Evolutionary conservation across 441 rosid genomes (phyloP).

Genomic region (Pelargonium australe): DNA sequence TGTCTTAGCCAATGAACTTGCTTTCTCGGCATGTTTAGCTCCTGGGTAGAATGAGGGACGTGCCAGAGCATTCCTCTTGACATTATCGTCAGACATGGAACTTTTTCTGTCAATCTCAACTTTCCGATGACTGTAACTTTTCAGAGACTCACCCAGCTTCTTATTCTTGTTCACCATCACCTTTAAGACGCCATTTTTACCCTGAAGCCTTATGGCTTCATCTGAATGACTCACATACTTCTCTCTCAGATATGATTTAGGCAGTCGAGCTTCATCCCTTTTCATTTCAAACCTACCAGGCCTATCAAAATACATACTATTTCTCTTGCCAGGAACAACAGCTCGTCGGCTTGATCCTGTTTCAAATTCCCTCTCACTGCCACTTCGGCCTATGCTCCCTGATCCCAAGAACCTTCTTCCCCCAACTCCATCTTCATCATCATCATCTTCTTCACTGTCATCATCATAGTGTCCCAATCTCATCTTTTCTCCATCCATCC

Average conservation of each 20-base stretch:
- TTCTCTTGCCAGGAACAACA: constrained; percentile 34
- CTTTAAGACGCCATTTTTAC: constrained; percentile 89
- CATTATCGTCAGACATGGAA: constrained; percentile 35
- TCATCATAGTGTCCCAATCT: constrained; percentile 39
- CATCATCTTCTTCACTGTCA: neutral
- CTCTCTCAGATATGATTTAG: constrained; percentile 39
- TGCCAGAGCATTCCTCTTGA: constrained; percentile 37
- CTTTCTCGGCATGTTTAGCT: constrained; percentile 37
- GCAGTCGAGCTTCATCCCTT: constrained; percentile 29
- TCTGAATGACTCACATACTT: constrained; percentile 44
- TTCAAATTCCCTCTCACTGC: constrained; percentile 41
- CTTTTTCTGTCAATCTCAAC: constrained; percentile 33
- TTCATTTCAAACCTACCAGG: constrained; percentile 30
- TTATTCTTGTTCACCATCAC: constrained; percentile 80
- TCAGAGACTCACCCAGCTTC: constrained; percentile 43
- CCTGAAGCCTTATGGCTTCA: constrained; percentile 80
- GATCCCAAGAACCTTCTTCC: constrained; percentile 48
- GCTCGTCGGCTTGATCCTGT: constrained; percentile 48
- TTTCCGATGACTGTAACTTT: constrained; percentile 33
- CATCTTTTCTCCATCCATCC: constrained; percentile 42
- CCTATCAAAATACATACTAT: constrained; percentile 32
- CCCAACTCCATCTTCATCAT: constrained; percentile 26
- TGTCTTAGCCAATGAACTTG: constrained; percentile 29
- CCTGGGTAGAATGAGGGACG: constrained; percentile 35
- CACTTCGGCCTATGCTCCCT: constrained; percentile 31